Conservation (phyloP, 1,284 basidiomycete species). For the Malassezia yamatoensis region DNA sequence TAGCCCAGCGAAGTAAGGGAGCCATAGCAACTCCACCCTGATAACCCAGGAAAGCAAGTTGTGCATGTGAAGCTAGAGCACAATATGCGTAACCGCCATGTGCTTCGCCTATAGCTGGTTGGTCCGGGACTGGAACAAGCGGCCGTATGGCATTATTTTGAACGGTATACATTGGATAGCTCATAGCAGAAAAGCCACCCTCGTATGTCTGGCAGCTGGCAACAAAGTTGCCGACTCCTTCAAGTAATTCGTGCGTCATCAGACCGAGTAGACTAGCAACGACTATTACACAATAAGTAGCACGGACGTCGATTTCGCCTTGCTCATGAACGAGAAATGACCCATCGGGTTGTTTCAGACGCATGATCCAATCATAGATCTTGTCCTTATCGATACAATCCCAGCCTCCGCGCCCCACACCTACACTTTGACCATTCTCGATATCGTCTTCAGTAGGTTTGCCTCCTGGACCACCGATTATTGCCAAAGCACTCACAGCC, state of each 20-base stretch:
- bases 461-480: conserved; percentile 59
- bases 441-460: conserved; percentile 26
- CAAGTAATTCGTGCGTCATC: conserved; percentile 73
- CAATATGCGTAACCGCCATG: conserved; percentile 98
- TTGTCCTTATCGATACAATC: conserved; percentile 49
- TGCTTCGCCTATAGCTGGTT: conserved; percentile 72
- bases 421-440: conserved; percentile 53
- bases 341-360: conserved; percentile 83
- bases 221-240: conserved; percentile 51
- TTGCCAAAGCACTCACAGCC: conserved; percentile 69
- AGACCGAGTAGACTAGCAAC: conserved; percentile 66
- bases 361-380: conserved; percentile 81
- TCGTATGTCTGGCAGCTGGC: conserved; percentile 91
- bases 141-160: conserved; percentile 14
- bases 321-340: conserved; percentile 80
- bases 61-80: conserved; percentile 70
- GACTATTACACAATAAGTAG: conserved; percentile 65
- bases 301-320: conserved; percentile 85
- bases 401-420: conserved; percentile 44
- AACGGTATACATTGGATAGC: conserved; percentile 56
- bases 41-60: conserved; percentile 56
- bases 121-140: conserved; percentile 13
- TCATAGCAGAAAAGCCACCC: conserved; percentile 81
- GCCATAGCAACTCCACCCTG: conserved; percentile 56
- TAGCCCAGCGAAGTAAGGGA: conserved; percentile 68